These are phyloP conservation scores for Plectosphaerella cucumerina DNA, from an alignment of 2,329 filamentous ascomycete genomes.

Conservation along the genomic window DNA sequence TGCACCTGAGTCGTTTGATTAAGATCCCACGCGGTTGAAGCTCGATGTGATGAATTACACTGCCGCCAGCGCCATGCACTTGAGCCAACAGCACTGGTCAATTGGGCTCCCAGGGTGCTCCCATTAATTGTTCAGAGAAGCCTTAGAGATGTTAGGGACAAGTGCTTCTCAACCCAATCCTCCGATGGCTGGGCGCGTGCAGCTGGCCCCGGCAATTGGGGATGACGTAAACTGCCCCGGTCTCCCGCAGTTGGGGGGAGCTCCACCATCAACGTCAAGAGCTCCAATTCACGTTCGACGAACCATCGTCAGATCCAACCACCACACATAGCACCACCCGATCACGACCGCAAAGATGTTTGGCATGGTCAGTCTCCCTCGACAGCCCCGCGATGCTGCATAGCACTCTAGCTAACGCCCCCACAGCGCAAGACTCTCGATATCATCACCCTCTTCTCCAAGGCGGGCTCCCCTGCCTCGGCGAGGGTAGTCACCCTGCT, in stretches of 20 bases:
- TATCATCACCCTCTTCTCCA: conserved; percentile 95
- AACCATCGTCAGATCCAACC: conserved; percentile 2
- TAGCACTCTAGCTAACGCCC: conserved; percentile 11
- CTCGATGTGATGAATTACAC: too few species aligned
- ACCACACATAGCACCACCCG: conserved; percentile 1
- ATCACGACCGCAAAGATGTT: conserved; percentile 34
- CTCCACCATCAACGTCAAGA: conserved; percentile 13
- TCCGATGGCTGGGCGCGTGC: too few species aligned
- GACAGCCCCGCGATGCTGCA: not conserved
- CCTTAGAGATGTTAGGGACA: too few species aligned
- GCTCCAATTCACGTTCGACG: not conserved
- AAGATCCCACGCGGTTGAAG: too few species aligned
- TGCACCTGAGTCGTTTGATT: too few species aligned
- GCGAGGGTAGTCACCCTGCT: conserved; percentile 69
- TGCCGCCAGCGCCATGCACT: too few species aligned
- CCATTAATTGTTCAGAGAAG: too few species aligned
- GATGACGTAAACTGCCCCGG: conserved; percentile 11
- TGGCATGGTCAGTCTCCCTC: conserved; percentile 36
- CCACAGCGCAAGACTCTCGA: conserved; percentile 73
- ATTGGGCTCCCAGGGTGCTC: too few species aligned
- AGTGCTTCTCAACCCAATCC: too few species aligned
- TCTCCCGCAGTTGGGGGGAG: conserved; percentile 12
- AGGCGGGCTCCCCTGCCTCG: conserved; percentile 69
- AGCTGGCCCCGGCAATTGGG: not conserved
- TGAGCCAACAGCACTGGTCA: too few species aligned